A percentile compares a stretch with the other conserved stretches of the same genome.
phyloP scores from a whole-genome alignment of 75 land plant species.

The Ceratopteris richardii region DNA sequence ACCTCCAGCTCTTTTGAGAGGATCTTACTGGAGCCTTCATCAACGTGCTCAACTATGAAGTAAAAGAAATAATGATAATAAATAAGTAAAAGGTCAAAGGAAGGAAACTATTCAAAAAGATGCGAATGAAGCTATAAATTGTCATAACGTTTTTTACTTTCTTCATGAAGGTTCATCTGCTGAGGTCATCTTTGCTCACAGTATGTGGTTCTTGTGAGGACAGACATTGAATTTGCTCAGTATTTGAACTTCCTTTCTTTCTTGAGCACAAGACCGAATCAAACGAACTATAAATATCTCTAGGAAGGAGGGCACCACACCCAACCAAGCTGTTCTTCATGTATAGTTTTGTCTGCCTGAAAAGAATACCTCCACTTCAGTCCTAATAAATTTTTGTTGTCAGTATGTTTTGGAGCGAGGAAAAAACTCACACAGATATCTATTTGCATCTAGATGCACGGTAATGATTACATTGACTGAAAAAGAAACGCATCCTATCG shows the following conservation, averaged over 20 bases:
- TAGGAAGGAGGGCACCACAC: constrained; percentile 20
- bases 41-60: neutral
- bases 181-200: no score
- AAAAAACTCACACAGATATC: no score
- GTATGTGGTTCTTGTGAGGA: no score
- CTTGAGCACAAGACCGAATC: neutral
- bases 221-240: neutral
- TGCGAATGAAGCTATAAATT: no score
- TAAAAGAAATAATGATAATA: no score
- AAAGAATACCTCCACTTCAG: neutral
- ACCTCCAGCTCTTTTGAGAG: neutral
- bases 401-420: neutral
- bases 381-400: no score
- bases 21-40: constrained; percentile 6
- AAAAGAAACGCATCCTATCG: no score
- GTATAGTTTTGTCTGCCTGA: constrained; percentile 27
- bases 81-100: no score
- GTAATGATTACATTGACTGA: neutral
- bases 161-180: no score
- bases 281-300: constrained; percentile 6
- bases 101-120: no score
- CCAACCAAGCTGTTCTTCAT: constrained; percentile 30
- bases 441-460: no score
- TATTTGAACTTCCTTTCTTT: neutral
- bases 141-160: no score